Base-by-base conservation (phyloP, 257 asterid genomes). In the Nicotiana knightiana region DNA sequence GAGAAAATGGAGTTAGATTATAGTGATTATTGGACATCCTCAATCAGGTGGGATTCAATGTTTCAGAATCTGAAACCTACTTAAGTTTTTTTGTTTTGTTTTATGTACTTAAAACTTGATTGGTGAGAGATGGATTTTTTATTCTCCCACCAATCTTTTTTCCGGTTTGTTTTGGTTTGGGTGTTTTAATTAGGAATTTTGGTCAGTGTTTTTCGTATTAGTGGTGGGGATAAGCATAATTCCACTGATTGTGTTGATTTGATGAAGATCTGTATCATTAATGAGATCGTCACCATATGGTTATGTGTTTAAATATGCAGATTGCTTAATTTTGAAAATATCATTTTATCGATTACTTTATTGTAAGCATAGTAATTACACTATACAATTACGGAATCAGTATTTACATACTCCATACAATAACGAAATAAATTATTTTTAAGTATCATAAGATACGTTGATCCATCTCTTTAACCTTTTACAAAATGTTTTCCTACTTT, bases 31-130 rank as follows among this genome's bases (percentile, higher is more conserved):
- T 88, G 88, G 85, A 87, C 89, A 84, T 83, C 93, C 0, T 78
- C 88, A 80, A 85, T 89, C 82, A 89, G 89, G 87, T 93, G 97
- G 97, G 95, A 92, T 86, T 71, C 97, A 2, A 89, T 91, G 96
- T 92, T 93, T 88, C 96, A 91, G n/a, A 90, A 93, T 83, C 82
- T 92, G 89, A 93, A 91, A 79, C 97, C 97, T n/a, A 93, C 96
- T 87, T 93, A 82, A 90, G 51, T 3, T 37, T 9, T 21, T 5
- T 5, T 13, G 43, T 24, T 35, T 71, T 73, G 48, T 54, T 57
- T 24, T 63, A 3, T 65, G 51, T 71, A 37, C 53, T 62, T 84
- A 2, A 9, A 28, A 53, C 83, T 86, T 85, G 63, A 83, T 67
- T 83, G 91, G 90, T 86, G 92, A 83, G 86, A 82, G 88, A 79